Base-by-base conservation (phyloP, 176 grass and related monocot species). In the Bromus sterilis region DNA sequence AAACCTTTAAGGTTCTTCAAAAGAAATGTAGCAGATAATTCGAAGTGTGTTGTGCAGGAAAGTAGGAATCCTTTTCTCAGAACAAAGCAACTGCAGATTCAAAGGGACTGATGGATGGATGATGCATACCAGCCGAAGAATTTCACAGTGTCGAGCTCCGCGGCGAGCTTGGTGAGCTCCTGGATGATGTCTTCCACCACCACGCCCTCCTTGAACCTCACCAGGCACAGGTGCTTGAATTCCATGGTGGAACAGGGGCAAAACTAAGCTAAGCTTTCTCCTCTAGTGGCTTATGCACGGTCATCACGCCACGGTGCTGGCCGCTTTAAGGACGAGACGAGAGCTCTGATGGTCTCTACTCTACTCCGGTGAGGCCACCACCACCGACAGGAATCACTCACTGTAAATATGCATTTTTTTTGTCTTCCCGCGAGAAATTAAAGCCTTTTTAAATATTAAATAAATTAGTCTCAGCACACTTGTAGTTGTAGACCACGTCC, bases 121-220 rank as follows among this genome's bases (percentile, higher is more conserved):
- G 46, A 63, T 23, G 24, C n/a, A 37, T 92, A 96, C 93, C 93
- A 97, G 79, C 93, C 93, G 23, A 93, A 93, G 24, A 86, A 93
- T 66, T 84, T 88, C 44, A 93, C 80, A 33, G 44, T 83, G 66
- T 82, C 83, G 42, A 96, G 81, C 46, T 77, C 71, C 7, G 89
- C 75, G 9, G 80, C 82, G 1, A 95, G 85, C 66, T 79, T 74
- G 28, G 80, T 36, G 65, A 93, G 83, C 46, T 77, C 83, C 66
- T 85, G 75, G 24, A 93, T 59, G 4, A 89, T 67, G 37, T 85
- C 71, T 1, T 87, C 86, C 86, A 89, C 91, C 59, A 66, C 60
- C 1, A 75, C 81, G 21, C 86, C 94, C 44, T 87, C 78, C 80
- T 83, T 85, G 80, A 97, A 93, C 88, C 48, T 89, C 20, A 84